These are phyloP conservation scores for Puccinia triticina DNA, from an alignment of 1,284 basidiomycete genomes.

Conservation along the genomic window DNA sequence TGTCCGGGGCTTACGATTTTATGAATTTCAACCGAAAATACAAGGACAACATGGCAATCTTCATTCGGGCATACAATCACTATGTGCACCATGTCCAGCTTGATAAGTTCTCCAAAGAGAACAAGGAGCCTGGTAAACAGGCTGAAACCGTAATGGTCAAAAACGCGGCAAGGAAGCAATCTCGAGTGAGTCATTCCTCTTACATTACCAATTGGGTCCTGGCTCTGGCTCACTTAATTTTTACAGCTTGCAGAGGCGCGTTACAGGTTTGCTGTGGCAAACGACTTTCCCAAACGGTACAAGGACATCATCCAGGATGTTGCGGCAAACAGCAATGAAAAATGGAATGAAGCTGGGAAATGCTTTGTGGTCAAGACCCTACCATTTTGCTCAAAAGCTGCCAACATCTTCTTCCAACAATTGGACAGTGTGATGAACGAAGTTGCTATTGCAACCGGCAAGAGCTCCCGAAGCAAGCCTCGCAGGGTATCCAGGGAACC, in stretches of 20 bases:
- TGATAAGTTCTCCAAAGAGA: neutral
- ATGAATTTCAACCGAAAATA: slow-evolving; percentile 23
- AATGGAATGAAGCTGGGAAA: neutral
- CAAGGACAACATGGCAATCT: neutral
- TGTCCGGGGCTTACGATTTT: neutral
- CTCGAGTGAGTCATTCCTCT: neutral
- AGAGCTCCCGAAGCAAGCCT: neutral
- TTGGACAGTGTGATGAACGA: slow-evolving; percentile 8
- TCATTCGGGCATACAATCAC: slow-evolving; percentile 15
- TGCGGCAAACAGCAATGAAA: slow-evolving; percentile 17
- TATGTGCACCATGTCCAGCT: slow-evolving; percentile 2
- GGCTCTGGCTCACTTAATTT: neutral
- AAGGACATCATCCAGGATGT: neutral
- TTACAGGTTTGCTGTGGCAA: slow-evolving; percentile 3
- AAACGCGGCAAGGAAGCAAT: neutral
- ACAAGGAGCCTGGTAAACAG: neutral
- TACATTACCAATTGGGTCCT: neutral
- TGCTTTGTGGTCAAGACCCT: slow-evolving; percentile 23
- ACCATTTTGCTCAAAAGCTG: slow-evolving; percentile 3
- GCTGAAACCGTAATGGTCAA: neutral
- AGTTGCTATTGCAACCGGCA: neutral
- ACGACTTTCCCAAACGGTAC: neutral
- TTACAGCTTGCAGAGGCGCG: neutral
- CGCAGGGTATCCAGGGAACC: neutral
- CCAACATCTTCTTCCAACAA: slow-evolving; percentile 14